Base-by-base conservation (phyloP, 2,329 filamentous ascomycete genomes). In the Aspergillus amoenus region DNA sequence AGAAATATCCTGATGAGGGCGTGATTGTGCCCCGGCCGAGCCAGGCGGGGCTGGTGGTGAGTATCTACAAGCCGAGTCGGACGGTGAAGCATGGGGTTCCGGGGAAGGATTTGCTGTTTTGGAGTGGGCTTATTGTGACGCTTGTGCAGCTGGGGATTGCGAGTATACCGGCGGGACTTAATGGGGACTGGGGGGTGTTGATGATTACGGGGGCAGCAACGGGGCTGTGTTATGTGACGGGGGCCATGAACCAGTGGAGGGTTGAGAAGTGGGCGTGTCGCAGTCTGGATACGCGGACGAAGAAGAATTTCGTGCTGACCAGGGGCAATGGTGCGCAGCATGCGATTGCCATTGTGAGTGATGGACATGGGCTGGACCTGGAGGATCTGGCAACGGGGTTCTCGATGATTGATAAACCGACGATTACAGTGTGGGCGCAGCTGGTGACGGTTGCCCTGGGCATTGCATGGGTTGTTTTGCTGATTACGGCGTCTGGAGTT, bases 181-280 rank as follows among this genome's bases (percentile, higher is more conserved):
- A 58, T 9, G 64, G 67, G 1, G 71, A 78, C 44, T 80, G 76
- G 77, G 60, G 62, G 7, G 72, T 79, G 4, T 61, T 81, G 4
- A 55, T 79, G 21, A 67, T 79, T 30, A 78, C 76, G 0, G 67
- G 56, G 0, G 59, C 45, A 5, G 79, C 77, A 1, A 80, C 64
- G 9, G 2, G 71, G 1, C 66, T 82, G 4, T 69, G 73, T 2
- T 60, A 75, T 7, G 52, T 64, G 1, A 70, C 70, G 0, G 76
- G 76, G 0, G 58, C 66, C 2, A 62, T 81, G 4, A 66, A 70
- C 5, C 78, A 81, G 60, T 81, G 78, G 78, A 64, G 60, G 18
- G 61, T 59, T 9, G 79, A 81, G 63, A 81, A 80, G 60, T 78
- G 74, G 70, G 68, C 73, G 0, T 77, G 73, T 61, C 69, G 73